These are phyloP conservation scores for Vaccinium vitisidaea DNA, from an alignment of 148 eudicot species.

Conservation along the genomic window DNA sequence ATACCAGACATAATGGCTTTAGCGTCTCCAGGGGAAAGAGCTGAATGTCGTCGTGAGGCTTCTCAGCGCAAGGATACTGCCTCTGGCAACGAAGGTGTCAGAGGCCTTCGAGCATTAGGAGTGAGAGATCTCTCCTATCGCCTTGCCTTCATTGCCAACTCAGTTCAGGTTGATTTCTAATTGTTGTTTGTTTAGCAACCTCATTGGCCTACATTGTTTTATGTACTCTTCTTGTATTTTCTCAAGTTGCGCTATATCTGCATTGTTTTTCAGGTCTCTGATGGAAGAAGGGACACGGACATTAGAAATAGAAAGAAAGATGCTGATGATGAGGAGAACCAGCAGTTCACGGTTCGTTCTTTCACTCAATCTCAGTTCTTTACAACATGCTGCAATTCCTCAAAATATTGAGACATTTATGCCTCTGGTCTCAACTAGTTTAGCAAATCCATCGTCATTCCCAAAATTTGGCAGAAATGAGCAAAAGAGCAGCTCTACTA, in stretches of 20 bases:
- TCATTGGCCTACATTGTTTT: slow-evolving; percentile 1
- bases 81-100: slow-evolving; percentile 81
- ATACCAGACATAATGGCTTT: slow-evolving; percentile 90
- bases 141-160: slow-evolving; percentile 91
- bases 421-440: background rate
- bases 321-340: slow-evolving; percentile 64
- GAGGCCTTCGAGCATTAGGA: slow-evolving; percentile 88
- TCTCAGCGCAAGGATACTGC: slow-evolving; percentile 56
- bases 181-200: slow-evolving; percentile 2
- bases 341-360: slow-evolving; percentile 68
- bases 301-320: slow-evolving; percentile 74
- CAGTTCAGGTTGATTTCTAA: slow-evolving; percentile 71
- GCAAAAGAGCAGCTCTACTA: background rate
- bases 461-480: background rate
- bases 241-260: background rate
- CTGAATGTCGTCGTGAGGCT: slow-evolving; percentile 78
- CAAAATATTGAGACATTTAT: background rate
- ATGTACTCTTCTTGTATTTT: background rate
- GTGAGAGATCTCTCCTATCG: slow-evolving; percentile 94
- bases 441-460: background rate
- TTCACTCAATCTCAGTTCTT: background rate
- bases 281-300: slow-evolving; percentile 87
- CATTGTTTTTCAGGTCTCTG: slow-evolving; percentile 50
- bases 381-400: background rate
- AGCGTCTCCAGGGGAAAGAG: slow-evolving; percentile 96